Base-by-base conservation (phyloP, 768 basidiomycete genomes). In the Austroboletus festivus region DNA sequence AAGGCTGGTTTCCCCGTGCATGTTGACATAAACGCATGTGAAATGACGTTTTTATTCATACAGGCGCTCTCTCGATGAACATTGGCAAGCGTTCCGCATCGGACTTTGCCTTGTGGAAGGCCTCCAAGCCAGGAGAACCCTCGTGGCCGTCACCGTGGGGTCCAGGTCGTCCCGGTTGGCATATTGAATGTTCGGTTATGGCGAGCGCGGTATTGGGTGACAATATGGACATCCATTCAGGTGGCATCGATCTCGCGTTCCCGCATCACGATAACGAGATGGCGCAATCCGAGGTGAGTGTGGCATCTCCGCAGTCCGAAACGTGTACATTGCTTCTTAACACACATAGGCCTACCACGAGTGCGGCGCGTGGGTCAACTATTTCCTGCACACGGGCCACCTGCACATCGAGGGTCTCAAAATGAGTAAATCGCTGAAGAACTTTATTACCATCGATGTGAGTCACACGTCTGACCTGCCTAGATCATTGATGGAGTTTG, bases 211-310 rank as follows among this genome's bases (percentile, higher is more conserved):
- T 97, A 35, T 55, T 48, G 37, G 52, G 61, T 18, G 44, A 57
- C 22, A 86, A 83, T 49, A 89, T 99, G 83, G 96, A 98, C 68
- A 37, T 37, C 4, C 35, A 37, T 37, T 96, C 93, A 8, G 96
- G 96, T 43, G 96, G 96, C 5, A 85, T 91, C 34, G 96, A 99
- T 71, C 75, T 99, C 42, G 89, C 92, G n/a, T 99, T 99, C 71
- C 96, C 96, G 5, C 96, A 99, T 71, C 96, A 99, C 64, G 95
- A 98, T 67, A 99, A 99, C 65, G 96, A 99, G 71, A 79, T 99
- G 60, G 96, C 96, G 0, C 96, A 99, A 68, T 85, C 91, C 42
- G 96, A 98, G 83, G 95, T 85, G 56, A 58, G 68, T 52, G 19
- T n/a, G 23, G 19, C 45, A 51, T 48, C 47, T 42, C 44, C 34